These are phyloP conservation scores for Simplicillium sp. DNA, from an alignment of 2,329 filamentous ascomycete genomes.

Conservation along the genomic window DNA sequence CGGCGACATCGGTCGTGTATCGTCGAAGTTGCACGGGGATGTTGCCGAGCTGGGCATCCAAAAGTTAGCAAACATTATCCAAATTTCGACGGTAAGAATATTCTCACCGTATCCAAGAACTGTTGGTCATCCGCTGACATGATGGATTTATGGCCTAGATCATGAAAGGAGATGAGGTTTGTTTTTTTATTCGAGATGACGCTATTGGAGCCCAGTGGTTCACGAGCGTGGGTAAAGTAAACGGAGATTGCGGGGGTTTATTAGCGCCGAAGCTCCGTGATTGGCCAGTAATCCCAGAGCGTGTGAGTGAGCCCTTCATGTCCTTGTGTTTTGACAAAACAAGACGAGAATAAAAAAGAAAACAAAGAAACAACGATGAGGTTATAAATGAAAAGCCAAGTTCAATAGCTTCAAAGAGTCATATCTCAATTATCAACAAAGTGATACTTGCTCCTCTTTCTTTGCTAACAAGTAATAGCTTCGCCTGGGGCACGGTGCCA, in stretches of 20 bases:
- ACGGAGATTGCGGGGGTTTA: not conserved
- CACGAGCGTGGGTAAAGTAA: not conserved
- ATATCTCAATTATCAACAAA: too few relatives aligned
- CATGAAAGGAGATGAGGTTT: constrained; percentile 8
- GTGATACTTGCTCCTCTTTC: too few relatives aligned
- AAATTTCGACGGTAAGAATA: constrained; percentile 1
- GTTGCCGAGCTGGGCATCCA: constrained; percentile 34
- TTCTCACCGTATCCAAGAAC: constrained; percentile 64
- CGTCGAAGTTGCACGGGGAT: constrained; percentile 54
- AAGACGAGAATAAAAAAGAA: too few relatives aligned
- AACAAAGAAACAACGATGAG: too few relatives aligned
- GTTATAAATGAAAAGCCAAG: too few relatives aligned
- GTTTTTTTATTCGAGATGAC: constrained; percentile 2
- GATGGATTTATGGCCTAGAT: constrained; percentile 16
- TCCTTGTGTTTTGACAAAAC: too few relatives aligned
- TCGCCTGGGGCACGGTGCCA: too few relatives aligned
- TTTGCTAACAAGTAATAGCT: too few relatives aligned
- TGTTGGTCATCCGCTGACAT: constrained; percentile 77
- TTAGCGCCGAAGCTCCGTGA: constrained; percentile 6
- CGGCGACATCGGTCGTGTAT: constrained; percentile 65
- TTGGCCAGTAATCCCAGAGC: constrained; percentile 1
- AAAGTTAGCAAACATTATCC: not conserved
- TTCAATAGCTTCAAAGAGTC: too few relatives aligned
- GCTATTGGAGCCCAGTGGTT: not conserved
- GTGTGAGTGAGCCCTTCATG: too few relatives aligned